Evolutionary conservation across 495 filamentous ascomycete genomes (phyloP).

Genomic region (Trichoderma gamsii): DNA sequence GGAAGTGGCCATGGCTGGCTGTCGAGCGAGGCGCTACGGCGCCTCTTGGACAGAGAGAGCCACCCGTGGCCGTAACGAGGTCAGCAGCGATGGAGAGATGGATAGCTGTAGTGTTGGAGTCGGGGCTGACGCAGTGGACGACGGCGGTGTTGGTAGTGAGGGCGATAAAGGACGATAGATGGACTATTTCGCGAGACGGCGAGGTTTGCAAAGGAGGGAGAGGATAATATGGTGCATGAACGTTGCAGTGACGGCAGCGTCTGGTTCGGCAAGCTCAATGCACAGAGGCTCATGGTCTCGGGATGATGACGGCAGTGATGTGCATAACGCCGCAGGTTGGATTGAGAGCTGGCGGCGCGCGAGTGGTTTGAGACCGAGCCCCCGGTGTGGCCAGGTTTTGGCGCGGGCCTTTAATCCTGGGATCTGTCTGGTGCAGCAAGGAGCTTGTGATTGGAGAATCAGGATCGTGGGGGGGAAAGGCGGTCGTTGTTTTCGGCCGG

Average conservation of each 20-base stretch:
- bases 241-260: background rate
- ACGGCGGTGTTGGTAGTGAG: background rate
- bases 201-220: background rate
- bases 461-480: conserved; percentile 5
- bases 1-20: conserved; percentile 32
- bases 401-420: conserved; percentile 2
- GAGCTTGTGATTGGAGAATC: conserved; percentile 13
- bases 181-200: background rate
- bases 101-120: background rate
- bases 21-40: conserved; percentile 8
- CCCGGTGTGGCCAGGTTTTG: conserved; percentile 9
- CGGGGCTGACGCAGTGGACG: background rate
- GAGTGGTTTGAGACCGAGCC: conserved; percentile 9
- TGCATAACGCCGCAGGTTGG: conserved; percentile 8
- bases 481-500: conserved; percentile 8
- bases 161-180: background rate
- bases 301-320: conserved; percentile 12
- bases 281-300: conserved; percentile 11
- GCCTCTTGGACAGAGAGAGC: conserved; percentile 11
- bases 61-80: conserved; percentile 2
- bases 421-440: background rate
- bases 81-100: background rate
- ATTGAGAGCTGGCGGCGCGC: conserved; percentile 12
- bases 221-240: background rate
- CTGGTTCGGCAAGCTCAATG: background rate